These are phyloP conservation scores for Marchantia paleacea DNA, from an alignment of 225 moss, liverwort and hornwort species.

Conservation along the genomic window DNA sequence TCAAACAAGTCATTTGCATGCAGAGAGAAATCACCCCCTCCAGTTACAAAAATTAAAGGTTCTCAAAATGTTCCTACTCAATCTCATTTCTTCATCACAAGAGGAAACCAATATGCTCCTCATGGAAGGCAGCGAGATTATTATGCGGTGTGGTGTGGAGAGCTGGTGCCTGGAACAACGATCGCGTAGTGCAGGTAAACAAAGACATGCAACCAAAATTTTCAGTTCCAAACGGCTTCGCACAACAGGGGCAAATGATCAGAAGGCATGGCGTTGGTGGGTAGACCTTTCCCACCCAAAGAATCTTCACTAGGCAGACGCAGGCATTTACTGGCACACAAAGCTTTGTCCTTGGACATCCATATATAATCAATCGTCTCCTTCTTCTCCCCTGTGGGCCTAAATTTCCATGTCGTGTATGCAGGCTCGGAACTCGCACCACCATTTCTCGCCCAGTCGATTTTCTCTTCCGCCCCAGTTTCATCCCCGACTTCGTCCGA, in stretches of 20 bases:
- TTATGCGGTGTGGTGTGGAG: no score
- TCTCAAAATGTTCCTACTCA: no score
- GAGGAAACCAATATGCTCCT: no score
- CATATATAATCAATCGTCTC: slow-evolving; percentile 74
- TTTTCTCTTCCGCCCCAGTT: neutral
- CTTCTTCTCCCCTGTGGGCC: slow-evolving; percentile 56
- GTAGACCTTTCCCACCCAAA: slow-evolving; percentile 51
- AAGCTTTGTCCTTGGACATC: slow-evolving; percentile 31
- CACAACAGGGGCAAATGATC: slow-evolving; percentile 60
- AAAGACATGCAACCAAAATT: neutral
- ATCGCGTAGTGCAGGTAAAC: no score
- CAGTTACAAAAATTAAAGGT: no score
- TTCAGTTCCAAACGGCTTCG: slow-evolving; percentile 46
- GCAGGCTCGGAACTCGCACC: slow-evolving; percentile 50
- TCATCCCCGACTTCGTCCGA: neutral
- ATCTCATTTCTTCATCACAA: no score
- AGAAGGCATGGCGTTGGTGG: slow-evolving; percentile 48
- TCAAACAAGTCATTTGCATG: no score
- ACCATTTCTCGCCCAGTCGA: slow-evolving; percentile 35
- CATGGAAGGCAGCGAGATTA: no score
- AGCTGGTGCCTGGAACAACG: no score
- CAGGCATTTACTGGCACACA: slow-evolving; percentile 43
- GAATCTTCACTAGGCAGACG: slow-evolving; percentile 43
- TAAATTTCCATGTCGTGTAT: slow-evolving; percentile 81
- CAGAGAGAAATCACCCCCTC: no score